phyloP scores from a whole-genome alignment of 768 basidiomycete species.

The Royoungia palumana region DNA sequence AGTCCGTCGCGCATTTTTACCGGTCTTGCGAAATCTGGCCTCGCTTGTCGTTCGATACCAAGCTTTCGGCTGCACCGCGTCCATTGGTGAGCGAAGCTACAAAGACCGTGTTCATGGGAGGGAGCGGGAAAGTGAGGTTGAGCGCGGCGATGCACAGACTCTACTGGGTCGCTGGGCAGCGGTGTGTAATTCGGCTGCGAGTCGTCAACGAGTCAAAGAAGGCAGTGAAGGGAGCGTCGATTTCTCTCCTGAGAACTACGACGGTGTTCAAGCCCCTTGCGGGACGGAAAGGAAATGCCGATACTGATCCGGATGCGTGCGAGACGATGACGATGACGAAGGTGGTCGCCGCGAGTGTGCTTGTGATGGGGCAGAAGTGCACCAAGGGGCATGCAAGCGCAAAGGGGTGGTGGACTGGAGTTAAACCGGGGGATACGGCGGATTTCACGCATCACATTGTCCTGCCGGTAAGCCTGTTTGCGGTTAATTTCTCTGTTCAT shows the following conservation, averaged over 20 bases:
- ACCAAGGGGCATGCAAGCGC: slow-evolving; percentile 71
- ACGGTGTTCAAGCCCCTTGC: slow-evolving; percentile 56
- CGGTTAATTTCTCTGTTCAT: not conserved
- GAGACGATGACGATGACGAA: slow-evolving; percentile 60
- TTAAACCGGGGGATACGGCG: slow-evolving; percentile 55
- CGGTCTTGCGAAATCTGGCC: slow-evolving; percentile 80
- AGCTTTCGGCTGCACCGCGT: slow-evolving; percentile 58
- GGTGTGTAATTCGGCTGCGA: slow-evolving; percentile 60
- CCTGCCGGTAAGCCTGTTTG: slow-evolving; percentile 60
- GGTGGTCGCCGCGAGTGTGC: slow-evolving; percentile 58
- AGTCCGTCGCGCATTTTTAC: slow-evolving; percentile 88
- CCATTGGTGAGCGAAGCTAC: slow-evolving; percentile 57
- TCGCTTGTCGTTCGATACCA: slow-evolving; percentile 54
- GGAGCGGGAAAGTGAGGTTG: slow-evolving; percentile 60
- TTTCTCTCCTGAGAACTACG: slow-evolving; percentile 63
- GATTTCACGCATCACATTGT: slow-evolving; percentile 68
- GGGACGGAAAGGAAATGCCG: slow-evolving; percentile 30
- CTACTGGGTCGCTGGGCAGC: slow-evolving; percentile 81
- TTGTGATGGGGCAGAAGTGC: slow-evolving; percentile 64
- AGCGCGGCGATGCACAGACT: slow-evolving; percentile 66
- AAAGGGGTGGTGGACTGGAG: slow-evolving; percentile 89
- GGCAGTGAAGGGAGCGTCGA: slow-evolving; percentile 58
- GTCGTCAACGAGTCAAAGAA: slow-evolving; percentile 69
- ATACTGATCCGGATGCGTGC: slow-evolving; percentile 54
- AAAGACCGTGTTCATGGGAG: slow-evolving; percentile 59